Percentiles rank a stretch among this genome's conserved stretches.
Conservation (phyloP, 768 basidiomycete species). For the Collybia nuda region DNA sequence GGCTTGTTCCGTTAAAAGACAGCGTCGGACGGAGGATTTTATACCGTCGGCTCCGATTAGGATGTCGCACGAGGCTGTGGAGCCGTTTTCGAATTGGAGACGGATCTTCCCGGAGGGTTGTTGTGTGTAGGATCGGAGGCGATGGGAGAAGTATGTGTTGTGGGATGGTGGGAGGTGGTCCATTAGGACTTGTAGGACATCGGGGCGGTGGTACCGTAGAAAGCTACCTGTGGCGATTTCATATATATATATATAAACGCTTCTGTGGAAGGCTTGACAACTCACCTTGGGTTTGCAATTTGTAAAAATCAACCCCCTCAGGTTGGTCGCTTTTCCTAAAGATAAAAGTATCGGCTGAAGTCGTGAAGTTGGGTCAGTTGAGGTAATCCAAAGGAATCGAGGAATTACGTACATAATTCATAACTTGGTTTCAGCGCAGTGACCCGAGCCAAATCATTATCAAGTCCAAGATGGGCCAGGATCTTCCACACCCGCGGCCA, state of each 20-base stretch:
- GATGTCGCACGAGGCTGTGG: conserved; percentile 45
- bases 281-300: conserved; percentile 18
- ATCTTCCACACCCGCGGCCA: conserved; percentile 40
- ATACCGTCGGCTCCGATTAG: conserved; percentile 42
- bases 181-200: conserved; percentile 49
- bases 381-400: no score
- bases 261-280: no score
- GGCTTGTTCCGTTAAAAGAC: conserved; percentile 19
- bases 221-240: conserved; percentile 21
- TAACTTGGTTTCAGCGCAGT: conserved; percentile 21
- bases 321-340: conserved; percentile 25
- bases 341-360: conserved; percentile 18
- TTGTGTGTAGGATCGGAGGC: conserved; percentile 40
- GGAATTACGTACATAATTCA: conserved; percentile 18
- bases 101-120: conserved; percentile 15
- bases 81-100: conserved; percentile 46
- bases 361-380: no score
- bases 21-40: conserved; percentile 30
- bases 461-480: conserved; percentile 36
- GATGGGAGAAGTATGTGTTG: conserved; percentile 37
- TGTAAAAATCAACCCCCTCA: conserved; percentile 20
- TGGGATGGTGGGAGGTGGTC: conserved; percentile 35
- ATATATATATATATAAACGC: no score
- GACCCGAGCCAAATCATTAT: conserved; percentile 26
- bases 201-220: conserved; percentile 42